These are phyloP conservation scores for Tuber melanosporum DNA, from an alignment of 495 filamentous ascomycete species.

Conservation along the genomic window DNA sequence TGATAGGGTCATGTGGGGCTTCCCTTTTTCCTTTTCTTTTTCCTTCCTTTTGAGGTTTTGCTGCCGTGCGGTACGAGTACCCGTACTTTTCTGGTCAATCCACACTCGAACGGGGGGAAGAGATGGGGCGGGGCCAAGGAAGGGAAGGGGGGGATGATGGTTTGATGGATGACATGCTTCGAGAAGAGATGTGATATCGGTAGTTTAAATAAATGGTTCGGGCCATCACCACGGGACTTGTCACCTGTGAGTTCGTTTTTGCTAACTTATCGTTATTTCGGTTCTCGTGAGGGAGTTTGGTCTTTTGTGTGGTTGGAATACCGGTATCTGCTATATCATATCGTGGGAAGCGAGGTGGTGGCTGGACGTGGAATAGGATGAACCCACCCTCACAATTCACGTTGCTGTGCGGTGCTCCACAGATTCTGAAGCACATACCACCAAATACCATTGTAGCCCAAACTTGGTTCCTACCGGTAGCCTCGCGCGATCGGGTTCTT, in stretches of 20 bases:
- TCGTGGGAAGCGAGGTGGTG: not conserved
- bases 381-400: not conserved
- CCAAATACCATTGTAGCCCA: not conserved
- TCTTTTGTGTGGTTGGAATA: not conserved
- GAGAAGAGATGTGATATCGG: conserved; percentile 6
- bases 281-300: not conserved
- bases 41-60: not conserved
- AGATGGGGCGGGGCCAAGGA: not conserved
- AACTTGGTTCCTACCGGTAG: not conserved
- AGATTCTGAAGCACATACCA: not conserved
- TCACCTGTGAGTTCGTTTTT: not conserved
- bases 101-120: not conserved
- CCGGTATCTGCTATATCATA: not conserved
- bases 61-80: not conserved
- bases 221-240: not conserved
- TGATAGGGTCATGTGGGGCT: conserved; percentile 2
- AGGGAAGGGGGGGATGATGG: not conserved
- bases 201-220: not conserved
- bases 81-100: not conserved
- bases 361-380: not conserved
- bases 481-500: conserved; percentile 1
- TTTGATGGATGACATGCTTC: not conserved
- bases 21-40: not conserved
- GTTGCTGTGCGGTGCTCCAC: not conserved
- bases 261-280: not conserved